phyloP scores from a whole-genome alignment of 768 basidiomycete genomes.

The Boletus tomentosulus region DNA sequence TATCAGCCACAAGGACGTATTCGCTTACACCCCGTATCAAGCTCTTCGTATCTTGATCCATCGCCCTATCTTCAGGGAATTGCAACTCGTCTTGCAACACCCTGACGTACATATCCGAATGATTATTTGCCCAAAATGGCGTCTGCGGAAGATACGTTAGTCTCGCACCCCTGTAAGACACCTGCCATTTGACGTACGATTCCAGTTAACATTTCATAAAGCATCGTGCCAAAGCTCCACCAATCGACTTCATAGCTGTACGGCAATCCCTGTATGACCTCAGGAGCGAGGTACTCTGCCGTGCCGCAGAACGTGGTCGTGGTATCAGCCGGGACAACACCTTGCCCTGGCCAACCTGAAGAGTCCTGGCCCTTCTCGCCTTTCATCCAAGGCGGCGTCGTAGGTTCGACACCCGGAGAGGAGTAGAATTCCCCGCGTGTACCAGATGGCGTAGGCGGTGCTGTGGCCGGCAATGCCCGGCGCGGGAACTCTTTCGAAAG shows the following conservation, averaged over 20 bases:
- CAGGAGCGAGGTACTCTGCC: slow-evolving; percentile 95
- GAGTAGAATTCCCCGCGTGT: slow-evolving; percentile 52
- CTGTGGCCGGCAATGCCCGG: slow-evolving; percentile 39
- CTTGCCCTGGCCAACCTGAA: slow-evolving; percentile 54
- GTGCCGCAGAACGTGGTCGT: slow-evolving; percentile 93
- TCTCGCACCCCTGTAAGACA: slow-evolving; percentile 11
- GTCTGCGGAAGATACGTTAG: slow-evolving; percentile 48
- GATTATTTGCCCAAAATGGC: slow-evolving; percentile 89
- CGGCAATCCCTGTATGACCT: slow-evolving; percentile 87
- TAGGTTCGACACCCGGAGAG: slow-evolving; percentile 37
- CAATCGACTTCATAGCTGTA: slow-evolving; percentile 96
- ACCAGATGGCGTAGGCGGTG: slow-evolving; percentile 57
- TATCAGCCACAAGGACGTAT: not conserved
- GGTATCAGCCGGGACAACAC: slow-evolving; percentile 50
- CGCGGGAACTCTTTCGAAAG: slow-evolving; percentile 87
- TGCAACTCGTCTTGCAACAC: slow-evolving; percentile 86
- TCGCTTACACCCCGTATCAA: slow-evolving; percentile 85
- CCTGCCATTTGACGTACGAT: slow-evolving; percentile 50
- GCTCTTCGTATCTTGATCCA: slow-evolving; percentile 93
- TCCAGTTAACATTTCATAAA: slow-evolving; percentile 96
- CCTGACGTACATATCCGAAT: slow-evolving; percentile 91
- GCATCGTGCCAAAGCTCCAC: slow-evolving; percentile 98
- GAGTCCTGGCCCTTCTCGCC: slow-evolving; percentile 52
- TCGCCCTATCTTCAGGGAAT: slow-evolving; percentile 87
- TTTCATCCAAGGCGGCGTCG: slow-evolving; percentile 78